Conservation (phyloP, 805 yeast genomes). For the Starmerella vaccinii region DNA sequence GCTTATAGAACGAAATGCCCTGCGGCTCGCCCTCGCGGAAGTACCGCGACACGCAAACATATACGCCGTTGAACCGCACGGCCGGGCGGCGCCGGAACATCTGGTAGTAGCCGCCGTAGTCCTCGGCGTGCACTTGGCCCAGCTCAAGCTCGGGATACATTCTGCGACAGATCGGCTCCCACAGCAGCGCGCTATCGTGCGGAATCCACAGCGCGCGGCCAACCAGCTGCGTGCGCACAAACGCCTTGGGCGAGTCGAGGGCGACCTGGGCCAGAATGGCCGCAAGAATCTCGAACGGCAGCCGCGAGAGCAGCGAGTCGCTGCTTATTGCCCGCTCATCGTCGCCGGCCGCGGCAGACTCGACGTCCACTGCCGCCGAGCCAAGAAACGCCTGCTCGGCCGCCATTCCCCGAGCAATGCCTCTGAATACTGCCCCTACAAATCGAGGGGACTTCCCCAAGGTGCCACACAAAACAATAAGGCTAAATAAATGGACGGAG, state of each 20-base stretch:
- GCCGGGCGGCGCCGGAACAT: conserved; percentile 63
- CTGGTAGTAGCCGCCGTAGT: conserved; percentile 33
- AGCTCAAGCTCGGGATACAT: conserved; percentile 16
- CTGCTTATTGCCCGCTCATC: not conserved
- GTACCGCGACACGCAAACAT: conserved; percentile 76
- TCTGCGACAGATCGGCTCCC: conserved; percentile 25
- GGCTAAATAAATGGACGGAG: not conserved
- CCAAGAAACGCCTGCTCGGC: not conserved
- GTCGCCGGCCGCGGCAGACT: not conserved
- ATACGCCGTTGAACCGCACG: conserved; percentile 69
- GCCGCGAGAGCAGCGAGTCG: conserved; percentile 8
- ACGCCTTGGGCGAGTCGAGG: conserved; percentile 18
- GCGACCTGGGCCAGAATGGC: conserved; percentile 26
- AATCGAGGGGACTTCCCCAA: not conserved
- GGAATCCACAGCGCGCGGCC: conserved; percentile 22
- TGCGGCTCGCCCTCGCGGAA: conserved; percentile 71
- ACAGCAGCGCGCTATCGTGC: conserved; percentile 21
- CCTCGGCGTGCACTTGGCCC: conserved; percentile 11
- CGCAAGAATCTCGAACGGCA: conserved; percentile 28
- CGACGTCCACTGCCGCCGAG: not conserved
- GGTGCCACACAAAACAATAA: not conserved
- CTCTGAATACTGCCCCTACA: not conserved
- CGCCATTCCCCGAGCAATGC: not conserved
- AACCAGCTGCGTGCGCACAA: conserved; percentile 15
- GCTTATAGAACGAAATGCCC: conserved; percentile 49